Percentiles rank a stretch among this genome's conserved stretches.
These are phyloP conservation scores for Casuarina equisetifolia DNA, from an alignment of 306 rosid genomes.

Conservation along the genomic window DNA sequence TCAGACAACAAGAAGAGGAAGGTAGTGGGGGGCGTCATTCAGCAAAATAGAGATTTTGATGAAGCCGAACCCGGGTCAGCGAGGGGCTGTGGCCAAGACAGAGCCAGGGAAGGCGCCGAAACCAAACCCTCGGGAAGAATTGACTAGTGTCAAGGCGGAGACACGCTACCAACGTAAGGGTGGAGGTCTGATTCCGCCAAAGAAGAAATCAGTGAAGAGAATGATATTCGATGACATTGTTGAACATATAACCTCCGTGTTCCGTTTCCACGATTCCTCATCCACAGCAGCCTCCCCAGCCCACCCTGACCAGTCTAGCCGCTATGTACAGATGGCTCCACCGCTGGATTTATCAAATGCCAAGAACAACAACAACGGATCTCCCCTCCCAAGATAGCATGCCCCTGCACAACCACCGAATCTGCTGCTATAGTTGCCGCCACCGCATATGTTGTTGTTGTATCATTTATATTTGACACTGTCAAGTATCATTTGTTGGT, in stretches of 20 bases:
- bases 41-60: not conserved
- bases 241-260: not conserved
- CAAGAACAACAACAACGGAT: not conserved
- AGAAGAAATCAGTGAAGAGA: slow-evolving; percentile 6
- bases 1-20: not conserved
- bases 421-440: too few relatives aligned
- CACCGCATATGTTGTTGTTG: too few relatives aligned
- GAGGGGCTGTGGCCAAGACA: not conserved
- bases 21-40: too few relatives aligned
- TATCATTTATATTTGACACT: too few relatives aligned
- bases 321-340: too few relatives aligned
- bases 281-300: not conserved
- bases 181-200: slow-evolving; percentile 3
- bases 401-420: too few relatives aligned
- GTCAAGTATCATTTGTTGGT: too few relatives aligned
- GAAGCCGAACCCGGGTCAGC: not conserved
- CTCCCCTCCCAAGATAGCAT: not conserved
- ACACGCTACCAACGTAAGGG: not conserved
- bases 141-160: not conserved
- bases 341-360: not conserved
- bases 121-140: not conserved
- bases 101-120: not conserved
- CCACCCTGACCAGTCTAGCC: not conserved
- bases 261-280: not conserved
- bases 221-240: not conserved